A percentile compares a stretch with the other conserved stretches of the same genome.
Evolutionary conservation across 805 yeast genomes (phyloP).

Genomic region (Lipomyces yamanashiensis): DNA sequence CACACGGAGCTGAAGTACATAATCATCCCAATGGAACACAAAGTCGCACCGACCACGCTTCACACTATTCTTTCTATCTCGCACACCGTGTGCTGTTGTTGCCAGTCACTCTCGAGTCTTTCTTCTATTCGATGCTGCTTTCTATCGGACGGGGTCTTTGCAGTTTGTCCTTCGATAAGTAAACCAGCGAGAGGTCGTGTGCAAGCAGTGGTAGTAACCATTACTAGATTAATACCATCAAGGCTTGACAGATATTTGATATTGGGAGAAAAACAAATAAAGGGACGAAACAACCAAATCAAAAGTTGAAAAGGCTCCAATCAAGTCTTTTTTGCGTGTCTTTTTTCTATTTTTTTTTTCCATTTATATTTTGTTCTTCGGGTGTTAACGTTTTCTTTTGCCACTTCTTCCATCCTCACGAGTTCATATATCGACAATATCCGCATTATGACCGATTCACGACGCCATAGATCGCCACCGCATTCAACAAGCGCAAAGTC

Average conservation of each 20-base stretch:
- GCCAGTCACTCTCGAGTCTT: too few species aligned
- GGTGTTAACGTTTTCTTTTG: conserved; percentile 11
- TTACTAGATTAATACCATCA: not conserved
- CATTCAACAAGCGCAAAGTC: not conserved
- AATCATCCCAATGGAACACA: too few species aligned
- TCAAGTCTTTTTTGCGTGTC: not conserved
- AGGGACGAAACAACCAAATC: conserved; percentile 2
- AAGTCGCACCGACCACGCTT: too few species aligned
- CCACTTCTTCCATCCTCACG: not conserved
- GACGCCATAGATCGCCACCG: not conserved
- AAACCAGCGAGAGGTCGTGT: conserved; percentile 1
- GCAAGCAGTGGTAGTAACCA: conserved; percentile 12
- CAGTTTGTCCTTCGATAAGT: conserved; percentile 11
- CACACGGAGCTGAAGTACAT: too few species aligned
- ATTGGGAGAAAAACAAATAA: not conserved
- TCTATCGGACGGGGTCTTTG: not conserved
- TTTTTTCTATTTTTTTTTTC: not conserved
- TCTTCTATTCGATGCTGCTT: not conserved
- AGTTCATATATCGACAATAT: not conserved
- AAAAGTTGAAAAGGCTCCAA: not conserved
- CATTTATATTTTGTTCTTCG: not conserved
- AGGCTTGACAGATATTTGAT: not conserved
- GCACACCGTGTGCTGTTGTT: too few species aligned
- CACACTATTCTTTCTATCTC: too few species aligned
- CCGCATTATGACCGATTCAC: conserved; percentile 1